Evolutionary conservation across 148 eudicot genomes (phyloP).

Genomic region (Rhododendron williamsianum): DNA sequence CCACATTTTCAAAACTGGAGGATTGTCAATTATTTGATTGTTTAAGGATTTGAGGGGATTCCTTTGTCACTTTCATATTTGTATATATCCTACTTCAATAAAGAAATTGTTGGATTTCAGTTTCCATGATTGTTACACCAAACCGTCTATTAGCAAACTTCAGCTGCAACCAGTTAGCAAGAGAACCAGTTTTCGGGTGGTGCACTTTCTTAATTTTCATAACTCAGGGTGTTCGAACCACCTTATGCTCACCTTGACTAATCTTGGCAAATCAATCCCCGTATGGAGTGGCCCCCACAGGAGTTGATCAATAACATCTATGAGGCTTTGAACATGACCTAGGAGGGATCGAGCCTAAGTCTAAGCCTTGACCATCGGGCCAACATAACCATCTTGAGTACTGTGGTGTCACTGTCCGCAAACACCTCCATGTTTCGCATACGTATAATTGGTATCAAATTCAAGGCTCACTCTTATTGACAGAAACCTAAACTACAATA

Average conservation of each 20-base stretch:
- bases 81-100: conserved; percentile 14
- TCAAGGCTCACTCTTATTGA: not conserved
- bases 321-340: not conserved
- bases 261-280: not conserved
- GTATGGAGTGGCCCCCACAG: not conserved
- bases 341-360: not conserved
- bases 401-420: not conserved
- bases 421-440: not conserved
- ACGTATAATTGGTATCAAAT: not conserved
- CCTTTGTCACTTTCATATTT: conserved; percentile 11
- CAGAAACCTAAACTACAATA: not conserved
- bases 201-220: not conserved
- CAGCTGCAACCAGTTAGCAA: not conserved
- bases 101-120: conserved; percentile 28
- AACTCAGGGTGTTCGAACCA: not conserved
- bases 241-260: not conserved
- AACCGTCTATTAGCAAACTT: not conserved
- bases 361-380: not conserved
- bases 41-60: not conserved
- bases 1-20: not conserved
- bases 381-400: not conserved
- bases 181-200: not conserved
- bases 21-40: not conserved
- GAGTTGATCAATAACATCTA: not conserved
- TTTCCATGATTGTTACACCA: conserved; percentile 14